Conservation (phyloP, 495 filamentous ascomycete genomes). For the Massariosphaeria phaeospora region DNA sequence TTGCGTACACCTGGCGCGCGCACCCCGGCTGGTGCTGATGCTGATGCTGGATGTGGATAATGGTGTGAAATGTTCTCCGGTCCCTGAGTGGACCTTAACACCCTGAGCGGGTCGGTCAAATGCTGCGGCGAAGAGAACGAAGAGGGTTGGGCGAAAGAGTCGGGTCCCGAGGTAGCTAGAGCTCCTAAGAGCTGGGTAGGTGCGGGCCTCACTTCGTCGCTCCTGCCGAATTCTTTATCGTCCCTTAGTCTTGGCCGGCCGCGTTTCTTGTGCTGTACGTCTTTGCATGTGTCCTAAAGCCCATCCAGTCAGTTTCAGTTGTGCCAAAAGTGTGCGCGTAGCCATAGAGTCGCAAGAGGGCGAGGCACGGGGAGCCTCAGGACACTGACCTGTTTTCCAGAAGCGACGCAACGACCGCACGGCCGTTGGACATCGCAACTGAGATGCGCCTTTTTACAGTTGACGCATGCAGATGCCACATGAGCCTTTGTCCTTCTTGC, state of each 20-base stretch:
- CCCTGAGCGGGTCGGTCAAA: slow-evolving; percentile 13
- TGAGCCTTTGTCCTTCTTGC: slow-evolving; percentile 89
- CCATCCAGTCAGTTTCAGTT: slow-evolving; percentile 8
- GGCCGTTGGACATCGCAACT: slow-evolving; percentile 65
- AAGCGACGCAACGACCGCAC: slow-evolving; percentile 57
- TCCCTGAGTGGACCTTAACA: slow-evolving; percentile 10
- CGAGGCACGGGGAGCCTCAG: too few relatives aligned
- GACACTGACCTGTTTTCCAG: slow-evolving; percentile 57
- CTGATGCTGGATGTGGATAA: slow-evolving; percentile 5
- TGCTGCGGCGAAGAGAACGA: slow-evolving; percentile 12
- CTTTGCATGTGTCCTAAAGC: slow-evolving; percentile 72
- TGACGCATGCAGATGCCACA: slow-evolving; percentile 93
- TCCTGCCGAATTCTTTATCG: slow-evolving; percentile 51
- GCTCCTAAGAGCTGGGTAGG: slow-evolving; percentile 10
- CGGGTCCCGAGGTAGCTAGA: slow-evolving; percentile 5
- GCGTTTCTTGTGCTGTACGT: slow-evolving; percentile 95
- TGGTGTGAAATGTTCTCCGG: slow-evolving; percentile 10
- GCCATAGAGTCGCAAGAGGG: too few relatives aligned
- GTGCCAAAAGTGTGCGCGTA: too few relatives aligned
- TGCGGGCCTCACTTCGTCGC: slow-evolving; percentile 18
- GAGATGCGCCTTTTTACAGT: slow-evolving; percentile 95
- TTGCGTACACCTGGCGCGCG: slow-evolving; percentile 15
- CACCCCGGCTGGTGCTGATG: neutral
- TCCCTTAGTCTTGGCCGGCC: slow-evolving; percentile 88
- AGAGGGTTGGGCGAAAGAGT: slow-evolving; percentile 3